Evolutionary conservation across 352 stramenopile genomes (phyloP), one percentile per base, ranked within the genome.

Genomic region (Phytophthora hibernalis): DNA sequence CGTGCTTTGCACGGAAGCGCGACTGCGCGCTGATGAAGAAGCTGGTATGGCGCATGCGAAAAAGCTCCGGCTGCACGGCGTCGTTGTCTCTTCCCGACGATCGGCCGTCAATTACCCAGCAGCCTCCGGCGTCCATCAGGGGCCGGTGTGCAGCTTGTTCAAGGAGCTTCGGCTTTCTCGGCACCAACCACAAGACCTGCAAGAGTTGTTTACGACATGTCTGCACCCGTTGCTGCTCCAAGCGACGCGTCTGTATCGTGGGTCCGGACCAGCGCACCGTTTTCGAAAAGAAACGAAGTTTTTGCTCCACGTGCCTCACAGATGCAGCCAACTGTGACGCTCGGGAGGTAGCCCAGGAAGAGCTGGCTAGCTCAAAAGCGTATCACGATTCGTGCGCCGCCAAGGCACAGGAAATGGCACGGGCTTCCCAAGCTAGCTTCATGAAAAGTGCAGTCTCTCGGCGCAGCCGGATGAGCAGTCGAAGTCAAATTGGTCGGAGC

Each of bases 11-110:
- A 5, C 67, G 65, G 13, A 72, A 79, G n/a, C 24, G 33, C 13
- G 53, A 81, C 9, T 84, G 76, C 20, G 66, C 72, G 2, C 54
- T 72, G 10, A 82, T 85, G 76, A 86, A 89, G 58, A 89, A 86
- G 48, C 49, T 89, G 16, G 71, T 79, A 20, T 85, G 69, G 79
- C 74, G 61, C 33, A 75, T 73, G 72, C 79, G 55, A 40, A 79
- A 72, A 42, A 68, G 42, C 52, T 70, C 54, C n/a, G 59, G 47
- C 31, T 66, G 52, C 18, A 70, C 58, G 33, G 26, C 53, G 33
- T 54, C 60, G 30, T 26, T 65, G 30, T 61, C 64, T 3, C 49
- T 70, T 16, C 20, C 44, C 7, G 18, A 53, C 4, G 47, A 70
- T 16, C 35, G 31, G 4, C 51, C 52, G 35, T 61, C 59, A 11